Percentiles rank a stretch among this genome's conserved stretches.
Conservation (phyloP, 768 basidiomycete genomes). For the Mycena leptocephala region DNA sequence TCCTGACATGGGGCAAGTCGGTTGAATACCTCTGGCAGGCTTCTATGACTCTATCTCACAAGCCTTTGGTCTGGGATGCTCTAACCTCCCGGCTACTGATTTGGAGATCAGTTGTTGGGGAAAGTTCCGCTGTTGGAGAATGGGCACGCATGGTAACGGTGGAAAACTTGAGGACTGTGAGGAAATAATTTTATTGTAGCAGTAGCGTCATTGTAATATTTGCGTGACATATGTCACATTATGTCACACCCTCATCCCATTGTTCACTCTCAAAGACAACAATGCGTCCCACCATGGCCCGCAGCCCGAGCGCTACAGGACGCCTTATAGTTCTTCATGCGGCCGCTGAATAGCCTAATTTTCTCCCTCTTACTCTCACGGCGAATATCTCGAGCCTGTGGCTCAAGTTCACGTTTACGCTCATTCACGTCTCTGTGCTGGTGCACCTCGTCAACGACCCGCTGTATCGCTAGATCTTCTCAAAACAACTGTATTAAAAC, state of each 20-base stretch:
- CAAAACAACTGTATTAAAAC: conserved; percentile 19
- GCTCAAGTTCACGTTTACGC: conserved; percentile 31
- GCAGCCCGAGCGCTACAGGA: background rate
- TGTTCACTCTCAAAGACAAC: conserved; percentile 8
- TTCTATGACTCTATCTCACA: conserved; percentile 58
- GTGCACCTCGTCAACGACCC: conserved; percentile 31
- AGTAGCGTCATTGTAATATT: too few species aligned
- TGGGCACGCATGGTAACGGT: conserved; percentile 67
- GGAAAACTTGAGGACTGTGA: conserved; percentile 36
- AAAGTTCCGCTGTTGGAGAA: conserved; percentile 58
- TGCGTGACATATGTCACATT: background rate
- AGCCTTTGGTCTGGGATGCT: conserved; percentile 61
- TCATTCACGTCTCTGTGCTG: conserved; percentile 38
- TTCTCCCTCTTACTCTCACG: conserved; percentile 12
- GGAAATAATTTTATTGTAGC: background rate
- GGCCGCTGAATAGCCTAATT: background rate
- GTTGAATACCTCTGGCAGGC: conserved; percentile 74
- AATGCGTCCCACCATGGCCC: background rate
- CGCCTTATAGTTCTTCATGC: conserved; percentile 16
- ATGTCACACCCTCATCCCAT: background rate
- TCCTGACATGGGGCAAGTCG: conserved; percentile 64
- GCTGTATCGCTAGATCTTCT: conserved; percentile 32
- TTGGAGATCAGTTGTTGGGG: conserved; percentile 67
- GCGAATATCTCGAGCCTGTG: conserved; percentile 8
- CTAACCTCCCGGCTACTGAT: conserved; percentile 70